Percentiles rank a stretch among this genome's conserved stretches.
Evolutionary conservation across 768 basidiomycete genomes (phyloP).

Genomic region (Lactifluus pinguis): DNA sequence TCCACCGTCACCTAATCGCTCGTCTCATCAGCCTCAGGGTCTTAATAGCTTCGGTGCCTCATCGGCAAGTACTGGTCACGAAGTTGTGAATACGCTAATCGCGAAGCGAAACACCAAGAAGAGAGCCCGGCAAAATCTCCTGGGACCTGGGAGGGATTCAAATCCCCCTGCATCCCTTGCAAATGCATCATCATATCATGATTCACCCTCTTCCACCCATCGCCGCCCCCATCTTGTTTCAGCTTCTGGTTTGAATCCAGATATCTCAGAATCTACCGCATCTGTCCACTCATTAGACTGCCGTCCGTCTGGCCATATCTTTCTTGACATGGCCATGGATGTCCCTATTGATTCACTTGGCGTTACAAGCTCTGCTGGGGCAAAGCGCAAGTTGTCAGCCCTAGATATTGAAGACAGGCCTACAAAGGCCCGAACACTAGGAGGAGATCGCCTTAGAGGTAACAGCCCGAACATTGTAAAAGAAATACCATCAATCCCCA

Average conservation of each 20-base stretch:
- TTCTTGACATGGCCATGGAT: constrained; percentile 45
- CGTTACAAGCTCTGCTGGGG: constrained; percentile 26
- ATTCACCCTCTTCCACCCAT: background rate
- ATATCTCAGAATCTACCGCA: background rate
- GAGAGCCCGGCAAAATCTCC: constrained; percentile 42
- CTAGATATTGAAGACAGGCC: constrained; percentile 34
- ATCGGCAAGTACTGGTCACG: constrained; percentile 29
- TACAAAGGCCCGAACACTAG: constrained; percentile 47
- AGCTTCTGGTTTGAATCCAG: background rate
- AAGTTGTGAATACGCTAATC: constrained; percentile 56
- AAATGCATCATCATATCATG: background rate
- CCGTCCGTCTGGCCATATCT: background rate
- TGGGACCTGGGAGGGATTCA: constrained; percentile 25
- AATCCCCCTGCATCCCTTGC: background rate
- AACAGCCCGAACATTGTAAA: constrained; percentile 34
- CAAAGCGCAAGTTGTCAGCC: constrained; percentile 45
- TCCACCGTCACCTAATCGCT: constrained; percentile 38
- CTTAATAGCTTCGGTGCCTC: constrained; percentile 35
- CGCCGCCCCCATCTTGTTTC: background rate
- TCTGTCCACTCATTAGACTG: constrained; percentile 23
- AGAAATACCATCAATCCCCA: constrained; percentile 35
- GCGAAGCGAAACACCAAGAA: constrained; percentile 53
- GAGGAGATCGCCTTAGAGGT: constrained; percentile 53
- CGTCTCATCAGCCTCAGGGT: constrained; percentile 27
- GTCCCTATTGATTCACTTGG: constrained; percentile 36